Percentiles rank a stretch among this genome's conserved stretches.
phyloP scores from a whole-genome alignment of 208 protist species.

The Crithidia fasciculata region DNA sequence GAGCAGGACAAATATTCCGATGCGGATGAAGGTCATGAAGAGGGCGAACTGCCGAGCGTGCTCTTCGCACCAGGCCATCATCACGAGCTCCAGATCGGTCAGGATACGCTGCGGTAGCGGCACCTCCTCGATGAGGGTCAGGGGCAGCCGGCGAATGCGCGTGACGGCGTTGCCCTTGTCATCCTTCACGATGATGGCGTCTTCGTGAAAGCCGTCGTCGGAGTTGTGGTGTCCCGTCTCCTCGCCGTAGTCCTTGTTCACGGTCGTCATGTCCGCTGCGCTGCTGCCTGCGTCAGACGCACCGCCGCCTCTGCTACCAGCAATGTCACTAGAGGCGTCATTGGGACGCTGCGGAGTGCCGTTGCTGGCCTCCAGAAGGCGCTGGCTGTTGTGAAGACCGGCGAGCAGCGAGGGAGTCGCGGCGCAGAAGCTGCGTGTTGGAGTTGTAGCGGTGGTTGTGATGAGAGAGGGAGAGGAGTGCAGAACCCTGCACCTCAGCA shows the following conservation, averaged over 20 bases:
- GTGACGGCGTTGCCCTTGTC: slow-evolving; percentile 69
- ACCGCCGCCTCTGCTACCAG: no score
- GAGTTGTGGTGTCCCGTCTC: neutral
- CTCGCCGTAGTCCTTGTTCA: slow-evolving; percentile 35
- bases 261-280: slow-evolving; percentile 6
- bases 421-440: slow-evolving; percentile 5
- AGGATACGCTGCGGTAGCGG: slow-evolving; percentile 75
- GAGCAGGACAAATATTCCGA: slow-evolving; percentile 71
- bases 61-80: slow-evolving; percentile 92
- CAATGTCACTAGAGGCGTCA: neutral
- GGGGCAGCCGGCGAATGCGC: slow-evolving; percentile 69
- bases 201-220: slow-evolving; percentile 55
- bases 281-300: neutral
- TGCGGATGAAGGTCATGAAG: slow-evolving; percentile 64
- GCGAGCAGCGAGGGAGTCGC: neutral
- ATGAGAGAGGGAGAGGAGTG: neutral
- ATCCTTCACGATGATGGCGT: slow-evolving; percentile 66
- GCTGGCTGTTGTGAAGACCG: neutral
- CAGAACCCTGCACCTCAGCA: slow-evolving; percentile 13
- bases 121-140: slow-evolving; percentile 87
- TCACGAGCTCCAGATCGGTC: slow-evolving; percentile 85
- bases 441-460: neutral
- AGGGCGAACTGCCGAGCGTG: slow-evolving; percentile 80
- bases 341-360: neutral
- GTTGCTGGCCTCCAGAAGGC: neutral